Base-by-base conservation (phyloP, 805 yeast species). In the Saccharomycopsis malanga region DNA sequence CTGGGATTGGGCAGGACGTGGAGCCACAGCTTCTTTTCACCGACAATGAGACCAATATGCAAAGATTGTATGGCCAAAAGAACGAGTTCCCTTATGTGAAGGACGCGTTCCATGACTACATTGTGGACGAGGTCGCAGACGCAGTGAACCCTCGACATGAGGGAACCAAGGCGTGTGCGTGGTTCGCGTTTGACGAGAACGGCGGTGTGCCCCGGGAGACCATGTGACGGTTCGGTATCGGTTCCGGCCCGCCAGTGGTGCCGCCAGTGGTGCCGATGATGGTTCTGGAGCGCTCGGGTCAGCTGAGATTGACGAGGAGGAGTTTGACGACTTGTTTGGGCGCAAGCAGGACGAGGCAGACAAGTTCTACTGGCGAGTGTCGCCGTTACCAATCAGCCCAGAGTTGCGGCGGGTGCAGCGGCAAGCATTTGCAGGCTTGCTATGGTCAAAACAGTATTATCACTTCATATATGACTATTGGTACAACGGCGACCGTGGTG, bases 401-500 rank as follows among this genome's bases (percentile, higher is more conserved):
- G 84, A 83, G 50, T 70, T 88, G 56, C 73, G 95, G 59, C 79
- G 75, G 59, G 81, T 88, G 45, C 96, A 88, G 68, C 76, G 96
- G 59, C 97, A 88, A 68, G 95, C 96, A 0, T 87, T 87, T 66
- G 89, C 96, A 9, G 96, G 97, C 1, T 71, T 89, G 63, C 68
- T 89, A 59, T 88, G 97, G 97, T 81, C 93, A 5, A 88, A 88
- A 62, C 96, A 88, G 65, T 88, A 82, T 62, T 88, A 88, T 61
- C 83, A 86, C 60, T 84, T 88, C 57, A 77, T 88, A 49, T 93
- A 83, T 64, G 79, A 78, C 52, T 83, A 84, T 56, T 88, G 97
- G 97, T 76, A 79, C 42, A 71, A 75, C 52, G 97, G 97, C 52
- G 97, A 88, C 62, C 87, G 93, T 6, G 66, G 68, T 46, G 76